Evolutionary conservation across 495 filamentous ascomycete genomes (phyloP).

Genomic region (Neurospora sp.): DNA sequence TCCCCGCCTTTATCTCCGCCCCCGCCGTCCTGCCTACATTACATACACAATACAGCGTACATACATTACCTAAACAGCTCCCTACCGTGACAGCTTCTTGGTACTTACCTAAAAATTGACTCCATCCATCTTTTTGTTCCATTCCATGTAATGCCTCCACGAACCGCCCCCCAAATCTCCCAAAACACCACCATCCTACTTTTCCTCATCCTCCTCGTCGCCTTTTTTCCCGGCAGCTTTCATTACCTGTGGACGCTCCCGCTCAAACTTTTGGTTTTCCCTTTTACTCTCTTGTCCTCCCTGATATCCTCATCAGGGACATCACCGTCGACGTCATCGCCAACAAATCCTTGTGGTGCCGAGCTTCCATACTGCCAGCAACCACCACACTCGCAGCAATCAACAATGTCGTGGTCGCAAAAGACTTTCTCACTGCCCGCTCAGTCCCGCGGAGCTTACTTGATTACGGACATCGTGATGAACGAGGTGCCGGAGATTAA

Average conservation of each 20-base stretch:
- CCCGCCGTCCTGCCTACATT: not conserved
- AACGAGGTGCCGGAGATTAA: slow-evolving; percentile 62
- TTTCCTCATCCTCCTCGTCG: slow-evolving; percentile 37
- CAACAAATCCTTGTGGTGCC: not conserved
- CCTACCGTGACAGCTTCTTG: not conserved
- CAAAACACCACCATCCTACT: slow-evolving; percentile 33
- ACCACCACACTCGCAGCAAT: not conserved
- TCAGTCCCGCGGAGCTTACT: slow-evolving; percentile 72
- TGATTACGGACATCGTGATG: slow-evolving; percentile 68
- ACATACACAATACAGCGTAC: not conserved
- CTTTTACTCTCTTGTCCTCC: slow-evolving; percentile 15
- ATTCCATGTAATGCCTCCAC: not conserved
- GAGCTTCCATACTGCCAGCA: slow-evolving; percentile 4
- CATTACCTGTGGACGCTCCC: slow-evolving; percentile 38
- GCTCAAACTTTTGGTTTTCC: slow-evolving; percentile 14
- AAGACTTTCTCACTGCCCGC: slow-evolving; percentile 68
- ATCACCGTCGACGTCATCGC: not conserved
- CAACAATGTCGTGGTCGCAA: slow-evolving; percentile 60
- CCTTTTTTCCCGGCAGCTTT: slow-evolving; percentile 48
- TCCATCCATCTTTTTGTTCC: not conserved
- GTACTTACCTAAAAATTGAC: not conserved
- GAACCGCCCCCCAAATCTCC: slow-evolving; percentile 7
- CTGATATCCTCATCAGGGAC: not conserved
- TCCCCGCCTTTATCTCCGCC: not conserved
- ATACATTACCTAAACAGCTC: not conserved